Conservation (phyloP, 441 rosid genomes). For the Melastoma candidum region DNA sequence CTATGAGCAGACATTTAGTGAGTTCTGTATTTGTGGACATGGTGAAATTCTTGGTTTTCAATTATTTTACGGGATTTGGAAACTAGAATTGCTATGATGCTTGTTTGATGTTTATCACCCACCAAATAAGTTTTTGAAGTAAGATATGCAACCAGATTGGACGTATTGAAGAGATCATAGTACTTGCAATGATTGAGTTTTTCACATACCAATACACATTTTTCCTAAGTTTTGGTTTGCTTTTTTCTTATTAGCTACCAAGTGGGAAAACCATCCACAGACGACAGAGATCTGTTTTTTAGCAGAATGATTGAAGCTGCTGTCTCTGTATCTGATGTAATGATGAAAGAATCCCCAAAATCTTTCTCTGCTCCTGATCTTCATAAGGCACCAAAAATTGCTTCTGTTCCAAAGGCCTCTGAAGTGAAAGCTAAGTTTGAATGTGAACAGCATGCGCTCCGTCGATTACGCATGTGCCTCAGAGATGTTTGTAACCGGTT, state of each 20-base stretch:
- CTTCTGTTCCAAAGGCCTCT: conserved; percentile 82
- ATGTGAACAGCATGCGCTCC: conserved; percentile 99
- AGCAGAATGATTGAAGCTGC: conserved; percentile 84
- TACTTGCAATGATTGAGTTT: neutral
- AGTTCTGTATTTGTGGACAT: too few species aligned
- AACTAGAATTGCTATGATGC: too few species aligned
- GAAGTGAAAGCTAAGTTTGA: conserved; percentile 92
- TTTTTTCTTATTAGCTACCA: conserved; percentile 56
- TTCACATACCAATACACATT: neutral
- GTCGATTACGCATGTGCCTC: conserved; percentile 97
- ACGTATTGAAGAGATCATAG: too few species aligned
- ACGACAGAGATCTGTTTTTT: conserved; percentile 76
- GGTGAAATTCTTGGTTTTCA: too few species aligned
- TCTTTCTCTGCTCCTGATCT: conserved; percentile 54
- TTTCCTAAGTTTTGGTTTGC: conserved; percentile 11
- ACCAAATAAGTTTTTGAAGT: too few species aligned
- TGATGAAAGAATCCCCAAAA: conserved; percentile 35
- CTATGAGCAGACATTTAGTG: too few species aligned
- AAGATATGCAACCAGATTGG: too few species aligned
- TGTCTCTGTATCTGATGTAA: conserved; percentile 62
- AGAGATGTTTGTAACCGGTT: conserved; percentile 98
- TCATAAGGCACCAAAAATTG: conserved; percentile 75
- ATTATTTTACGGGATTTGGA: too few species aligned
- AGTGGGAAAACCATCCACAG: conserved; percentile 65
- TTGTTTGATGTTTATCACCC: too few species aligned